A percentile compares a stretch with the other conserved stretches of the same genome.
These are phyloP conservation scores for Hsuehochloa calcarea DNA, from an alignment of 176 grass and related monocot genomes.

Conservation along the genomic window DNA sequence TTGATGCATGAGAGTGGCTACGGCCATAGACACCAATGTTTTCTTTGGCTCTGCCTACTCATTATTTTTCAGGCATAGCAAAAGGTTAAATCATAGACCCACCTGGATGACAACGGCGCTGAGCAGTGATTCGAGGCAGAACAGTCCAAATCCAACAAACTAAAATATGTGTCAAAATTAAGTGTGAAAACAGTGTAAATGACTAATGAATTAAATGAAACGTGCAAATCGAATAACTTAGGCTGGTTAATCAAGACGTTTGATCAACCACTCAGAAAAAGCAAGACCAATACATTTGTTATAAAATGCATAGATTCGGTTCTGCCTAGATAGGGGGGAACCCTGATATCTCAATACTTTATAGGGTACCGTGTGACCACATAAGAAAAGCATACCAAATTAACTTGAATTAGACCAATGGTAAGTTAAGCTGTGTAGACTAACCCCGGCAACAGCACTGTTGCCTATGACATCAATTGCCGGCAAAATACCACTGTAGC, in stretches of 20 bases:
- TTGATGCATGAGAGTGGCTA: too few species aligned
- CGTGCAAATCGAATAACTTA: background rate
- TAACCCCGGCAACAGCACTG: conserved; percentile 81
- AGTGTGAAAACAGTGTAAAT: conserved; percentile 16
- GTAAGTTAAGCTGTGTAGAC: background rate
- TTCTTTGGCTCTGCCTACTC: background rate
- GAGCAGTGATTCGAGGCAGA: too few species aligned
- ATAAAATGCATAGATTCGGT: background rate
- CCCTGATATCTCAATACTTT: background rate
- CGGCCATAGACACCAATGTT: too few species aligned
- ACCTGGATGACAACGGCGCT: too few species aligned
- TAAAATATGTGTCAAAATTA: background rate
- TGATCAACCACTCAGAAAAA: background rate
- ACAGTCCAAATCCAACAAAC: too few species aligned
- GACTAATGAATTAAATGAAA: background rate
- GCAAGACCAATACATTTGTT: background rate
- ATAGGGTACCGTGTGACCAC: background rate
- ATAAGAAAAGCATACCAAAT: background rate
- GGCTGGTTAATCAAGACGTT: background rate
- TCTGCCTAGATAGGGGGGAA: background rate
- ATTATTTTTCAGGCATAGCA: background rate
- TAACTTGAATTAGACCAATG: background rate
- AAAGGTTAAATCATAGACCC: conserved; percentile 5
- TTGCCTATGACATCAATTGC: conserved; percentile 81
- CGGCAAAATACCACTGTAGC: conserved; percentile 79